Percentiles rank a stretch among this genome's conserved stretches.
Evolutionary conservation across 495 filamentous ascomycete species (phyloP).

Genomic region (Daldinia grandis): DNA sequence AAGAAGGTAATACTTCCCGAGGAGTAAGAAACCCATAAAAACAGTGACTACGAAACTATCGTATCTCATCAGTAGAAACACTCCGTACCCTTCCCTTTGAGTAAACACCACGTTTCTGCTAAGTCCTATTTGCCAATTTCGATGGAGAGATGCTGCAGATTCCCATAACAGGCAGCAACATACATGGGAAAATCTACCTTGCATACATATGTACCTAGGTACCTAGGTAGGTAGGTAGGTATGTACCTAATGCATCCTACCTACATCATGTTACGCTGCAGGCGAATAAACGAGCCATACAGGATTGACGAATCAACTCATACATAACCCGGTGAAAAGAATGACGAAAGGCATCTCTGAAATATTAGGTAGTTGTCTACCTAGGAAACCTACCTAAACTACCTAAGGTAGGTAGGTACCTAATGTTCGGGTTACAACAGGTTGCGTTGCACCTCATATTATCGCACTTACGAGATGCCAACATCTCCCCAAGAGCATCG

Average conservation of each 20-base stretch:
- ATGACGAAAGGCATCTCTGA: not conserved
- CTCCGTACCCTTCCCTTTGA: not conserved
- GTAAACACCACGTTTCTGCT: not conserved
- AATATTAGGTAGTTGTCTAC: no score
- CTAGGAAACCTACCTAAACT: no score
- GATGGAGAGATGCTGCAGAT: not conserved
- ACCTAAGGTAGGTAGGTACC: no score
- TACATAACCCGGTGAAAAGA: not conserved
- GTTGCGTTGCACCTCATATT: no score
- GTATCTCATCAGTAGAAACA: not conserved
- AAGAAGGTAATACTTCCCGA: not conserved
- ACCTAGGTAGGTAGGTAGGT: not conserved
- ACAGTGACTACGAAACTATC: no score
- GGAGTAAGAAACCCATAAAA: not conserved
- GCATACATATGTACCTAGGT: not conserved
- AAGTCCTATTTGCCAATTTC: not conserved
- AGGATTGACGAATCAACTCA: not conserved
- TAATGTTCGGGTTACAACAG: no score
- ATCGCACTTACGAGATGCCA: not conserved
- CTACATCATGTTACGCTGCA: not conserved
- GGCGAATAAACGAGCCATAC: not conserved
- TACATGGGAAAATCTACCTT: no score
- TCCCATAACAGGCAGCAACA: not conserved
- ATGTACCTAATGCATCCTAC: not conserved
- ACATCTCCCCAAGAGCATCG: not conserved